Percentiles rank a stretch among this genome's conserved stretches.
These are phyloP conservation scores for Dryas integrifolia DNA, from an alignment of 331 rosid species.

Conservation along the genomic window DNA sequence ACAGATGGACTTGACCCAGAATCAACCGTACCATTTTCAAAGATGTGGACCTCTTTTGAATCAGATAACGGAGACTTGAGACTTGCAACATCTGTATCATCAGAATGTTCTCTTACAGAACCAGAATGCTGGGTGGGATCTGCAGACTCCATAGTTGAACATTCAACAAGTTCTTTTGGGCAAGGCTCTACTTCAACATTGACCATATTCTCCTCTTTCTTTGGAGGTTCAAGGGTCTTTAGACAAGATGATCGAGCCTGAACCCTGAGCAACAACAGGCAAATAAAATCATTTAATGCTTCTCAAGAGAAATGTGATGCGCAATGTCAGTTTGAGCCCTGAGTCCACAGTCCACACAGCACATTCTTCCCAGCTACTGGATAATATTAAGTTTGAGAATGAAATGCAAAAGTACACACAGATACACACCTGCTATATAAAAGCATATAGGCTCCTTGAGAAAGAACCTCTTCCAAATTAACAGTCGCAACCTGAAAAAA, in stretches of 20 bases:
- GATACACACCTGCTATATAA: constrained; percentile 70
- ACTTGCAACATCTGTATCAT: constrained; percentile 26
- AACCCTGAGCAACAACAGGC: constrained; percentile 48
- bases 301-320: not conserved
- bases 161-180: constrained; percentile 32
- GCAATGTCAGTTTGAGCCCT: not conserved
- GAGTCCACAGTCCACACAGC: not conserved
- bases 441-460: constrained; percentile 97
- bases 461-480: constrained; percentile 89
- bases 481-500: constrained; percentile 56
- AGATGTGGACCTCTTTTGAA: constrained; percentile 25
- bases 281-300: constrained; percentile 10
- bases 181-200: constrained; percentile 35
- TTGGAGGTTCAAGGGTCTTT: constrained; percentile 45
- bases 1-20: constrained; percentile 23
- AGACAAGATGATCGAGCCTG: constrained; percentile 58
- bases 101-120: constrained; percentile 30
- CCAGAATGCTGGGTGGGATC: constrained; percentile 18
- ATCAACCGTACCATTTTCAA: not conserved
- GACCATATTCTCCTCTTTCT: constrained; percentile 34
- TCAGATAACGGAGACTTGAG: constrained; percentile 30
- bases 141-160: constrained; percentile 28
- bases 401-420: not conserved
- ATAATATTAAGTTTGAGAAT: not conserved
- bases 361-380: not conserved